Evolutionary conservation across 2,329 filamentous ascomycete species (phyloP), one percentile per base, ranked within the genome.

Genomic region (Rhynchosporium graminicola): DNA sequence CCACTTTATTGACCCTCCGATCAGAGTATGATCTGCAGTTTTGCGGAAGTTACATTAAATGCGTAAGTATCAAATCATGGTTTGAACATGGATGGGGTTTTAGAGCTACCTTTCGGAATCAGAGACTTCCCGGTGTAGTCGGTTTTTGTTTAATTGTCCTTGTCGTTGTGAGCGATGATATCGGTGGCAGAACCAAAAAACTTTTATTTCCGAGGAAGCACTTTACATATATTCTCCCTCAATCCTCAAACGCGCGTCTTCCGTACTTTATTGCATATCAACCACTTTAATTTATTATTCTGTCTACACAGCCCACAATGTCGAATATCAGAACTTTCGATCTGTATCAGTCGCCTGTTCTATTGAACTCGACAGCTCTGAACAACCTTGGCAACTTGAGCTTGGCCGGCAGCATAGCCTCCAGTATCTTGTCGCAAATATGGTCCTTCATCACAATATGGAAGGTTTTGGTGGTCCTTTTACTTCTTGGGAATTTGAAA

Each of bases 401-500:
- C n/a, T 8, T 29, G n/a, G 33, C 47, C 20, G 48, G 7, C 50
- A 47, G 50, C n/a, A 13, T 26, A 8, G 26, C 55, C 36, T 55
- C 46, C n/a, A 42, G 56, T 51, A 7, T 61, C 3, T 29, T 70
- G 10, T 63, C 65, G 38, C 60, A 68, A 59, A 59, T 69, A 42
- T 65, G 70, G 43, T 72, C 69, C 40, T 67, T 69, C 59, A 66
- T 70, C 46, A 72, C 69, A 29, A 59, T 75, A n/a, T 75, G 72
- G 72, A 74, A 71, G 29, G 47, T 70, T 4, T 48, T 75, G 36
- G 59, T 72, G 40, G 62, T 80, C 26, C 12, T 80, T 28, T 77
- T 82, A 59, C 73, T 79, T 5, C 60, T 81, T 2, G 65, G 79
- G 31, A 88, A 87, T 67, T 66, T 85, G 63, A 88, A 88, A 75